These are phyloP conservation scores for Cucurbita argyrosperma DNA, from an alignment of 306 rosid species.

Conservation along the genomic window DNA sequence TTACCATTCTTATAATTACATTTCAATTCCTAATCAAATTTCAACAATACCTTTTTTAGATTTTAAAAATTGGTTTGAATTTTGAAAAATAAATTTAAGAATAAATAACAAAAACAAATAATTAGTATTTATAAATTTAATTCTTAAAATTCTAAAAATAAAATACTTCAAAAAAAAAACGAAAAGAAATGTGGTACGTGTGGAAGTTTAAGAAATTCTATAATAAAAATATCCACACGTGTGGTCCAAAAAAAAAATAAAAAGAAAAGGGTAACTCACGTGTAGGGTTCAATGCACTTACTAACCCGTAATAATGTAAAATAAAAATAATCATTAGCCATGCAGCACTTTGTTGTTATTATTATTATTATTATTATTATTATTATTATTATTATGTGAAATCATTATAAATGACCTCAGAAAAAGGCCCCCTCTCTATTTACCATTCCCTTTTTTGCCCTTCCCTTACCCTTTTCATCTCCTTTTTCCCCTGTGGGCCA, in stretches of 20 bases:
- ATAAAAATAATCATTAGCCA: slow-evolving; percentile 71
- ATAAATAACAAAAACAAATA: no score
- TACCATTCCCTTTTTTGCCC: not conserved
- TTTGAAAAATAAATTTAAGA: no score
- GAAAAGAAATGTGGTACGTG: not conserved
- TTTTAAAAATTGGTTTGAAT: no score
- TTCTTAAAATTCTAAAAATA: no score
- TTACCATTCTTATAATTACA: no score
- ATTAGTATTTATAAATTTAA: no score
- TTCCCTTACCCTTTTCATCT: not conserved
- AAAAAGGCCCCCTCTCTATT: slow-evolving; percentile 12
- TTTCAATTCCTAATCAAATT: no score
- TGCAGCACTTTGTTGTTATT: slow-evolving; percentile 55
- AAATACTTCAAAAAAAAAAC: not conserved
- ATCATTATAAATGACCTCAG: slow-evolving; percentile 86
- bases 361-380: slow-evolving; percentile 50
- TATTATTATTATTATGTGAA: slow-evolving; percentile 57
- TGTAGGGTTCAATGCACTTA: slow-evolving; percentile 86
- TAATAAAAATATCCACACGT: slow-evolving; percentile 1
- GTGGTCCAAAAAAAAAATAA: slow-evolving; percentile 41
- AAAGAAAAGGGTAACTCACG: slow-evolving; percentile 49
- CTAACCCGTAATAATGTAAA: slow-evolving; percentile 79
- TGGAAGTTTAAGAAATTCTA: not conserved
- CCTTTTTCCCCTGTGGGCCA: not conserved
- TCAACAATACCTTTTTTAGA: no score